These are phyloP conservation scores for Corymbia calophylla DNA, from an alignment of 441 rosid species.

Conservation along the genomic window DNA sequence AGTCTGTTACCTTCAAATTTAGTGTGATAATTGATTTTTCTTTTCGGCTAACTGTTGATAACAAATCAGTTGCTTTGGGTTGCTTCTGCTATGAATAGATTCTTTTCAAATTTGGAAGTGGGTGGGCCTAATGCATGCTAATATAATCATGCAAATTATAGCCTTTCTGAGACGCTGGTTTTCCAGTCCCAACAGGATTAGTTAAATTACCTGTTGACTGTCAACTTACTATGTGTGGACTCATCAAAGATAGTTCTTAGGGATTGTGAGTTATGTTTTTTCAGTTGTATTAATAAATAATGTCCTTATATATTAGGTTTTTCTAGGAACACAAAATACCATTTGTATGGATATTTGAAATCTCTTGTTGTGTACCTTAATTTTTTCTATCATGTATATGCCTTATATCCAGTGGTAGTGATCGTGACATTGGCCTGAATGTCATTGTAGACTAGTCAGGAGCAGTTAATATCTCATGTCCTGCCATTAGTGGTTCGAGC, in stretches of 20 bases:
- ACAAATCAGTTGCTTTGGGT: not conserved
- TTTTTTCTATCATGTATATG: not conserved
- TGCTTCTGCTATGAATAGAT: not conserved
- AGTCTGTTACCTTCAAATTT: not conserved
- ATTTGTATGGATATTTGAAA: not conserved
- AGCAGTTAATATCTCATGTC: conserved; percentile 56
- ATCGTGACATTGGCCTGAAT: not conserved
- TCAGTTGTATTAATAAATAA: not conserved
- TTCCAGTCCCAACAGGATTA: not conserved
- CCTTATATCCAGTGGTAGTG: not conserved
- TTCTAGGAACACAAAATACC: not conserved
- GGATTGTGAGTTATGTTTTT: not conserved
- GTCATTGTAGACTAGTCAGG: conserved; percentile 55
- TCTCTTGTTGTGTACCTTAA: not conserved
- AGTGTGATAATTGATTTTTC: not conserved
- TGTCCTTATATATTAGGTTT: not conserved
- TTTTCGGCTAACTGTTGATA: not conserved
- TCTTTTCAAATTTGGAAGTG: not conserved
- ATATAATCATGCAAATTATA: not conserved
- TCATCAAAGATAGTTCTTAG: not conserved
- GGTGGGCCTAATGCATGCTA: not conserved
- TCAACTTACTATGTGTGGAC: not conserved
- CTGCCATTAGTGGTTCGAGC: conserved; percentile 86
- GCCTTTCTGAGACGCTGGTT: not conserved
- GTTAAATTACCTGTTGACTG: not conserved